Conservation (phyloP, 2,329 filamentous ascomycete species). For the Didymella keratinophila region DNA sequence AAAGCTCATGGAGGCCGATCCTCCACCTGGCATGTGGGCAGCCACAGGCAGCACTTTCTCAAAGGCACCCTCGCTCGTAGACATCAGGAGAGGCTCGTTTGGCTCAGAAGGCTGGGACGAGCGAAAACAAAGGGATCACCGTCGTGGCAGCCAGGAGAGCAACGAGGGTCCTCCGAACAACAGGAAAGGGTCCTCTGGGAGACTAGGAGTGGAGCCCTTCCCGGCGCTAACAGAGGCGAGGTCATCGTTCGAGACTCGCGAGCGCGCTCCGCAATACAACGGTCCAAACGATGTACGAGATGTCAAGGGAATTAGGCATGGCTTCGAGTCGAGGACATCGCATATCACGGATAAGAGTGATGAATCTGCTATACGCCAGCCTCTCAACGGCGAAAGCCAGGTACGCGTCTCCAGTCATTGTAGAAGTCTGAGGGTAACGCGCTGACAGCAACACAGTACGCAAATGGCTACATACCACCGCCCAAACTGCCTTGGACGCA, state of each 20-base stretch:
- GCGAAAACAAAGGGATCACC: constrained; percentile 37
- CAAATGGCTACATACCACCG: constrained; percentile 54
- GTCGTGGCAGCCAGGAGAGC: constrained; percentile 37
- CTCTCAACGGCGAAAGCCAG: constrained; percentile 25
- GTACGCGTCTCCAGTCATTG: constrained; percentile 23
- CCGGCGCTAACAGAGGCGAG: constrained; percentile 42
- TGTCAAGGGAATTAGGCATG: constrained; percentile 16
- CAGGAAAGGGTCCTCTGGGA: constrained; percentile 27
- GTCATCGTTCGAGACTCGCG: constrained; percentile 16
- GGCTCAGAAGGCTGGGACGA: constrained; percentile 45
- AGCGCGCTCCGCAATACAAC: constrained; percentile 9
- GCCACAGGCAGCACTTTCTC: constrained; percentile 53
- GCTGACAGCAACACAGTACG: constrained; percentile 30
- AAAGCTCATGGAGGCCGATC: constrained; percentile 49
- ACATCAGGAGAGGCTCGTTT: constrained; percentile 53
- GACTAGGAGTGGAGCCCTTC: constrained; percentile 36
- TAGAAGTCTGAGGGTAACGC: constrained; percentile 4
- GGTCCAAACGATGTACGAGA: constrained; percentile 19
- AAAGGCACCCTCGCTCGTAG: constrained; percentile 53
- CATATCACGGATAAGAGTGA: constrained; percentile 29
- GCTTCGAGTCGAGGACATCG: constrained; percentile 26
- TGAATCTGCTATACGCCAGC: constrained; percentile 22
- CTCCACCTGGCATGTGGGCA: constrained; percentile 55
- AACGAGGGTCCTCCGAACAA: constrained; percentile 20
- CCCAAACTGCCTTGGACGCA: constrained; percentile 63